Conservation (phyloP, 208 protist species). For the Borovskyia barvae region DNA sequence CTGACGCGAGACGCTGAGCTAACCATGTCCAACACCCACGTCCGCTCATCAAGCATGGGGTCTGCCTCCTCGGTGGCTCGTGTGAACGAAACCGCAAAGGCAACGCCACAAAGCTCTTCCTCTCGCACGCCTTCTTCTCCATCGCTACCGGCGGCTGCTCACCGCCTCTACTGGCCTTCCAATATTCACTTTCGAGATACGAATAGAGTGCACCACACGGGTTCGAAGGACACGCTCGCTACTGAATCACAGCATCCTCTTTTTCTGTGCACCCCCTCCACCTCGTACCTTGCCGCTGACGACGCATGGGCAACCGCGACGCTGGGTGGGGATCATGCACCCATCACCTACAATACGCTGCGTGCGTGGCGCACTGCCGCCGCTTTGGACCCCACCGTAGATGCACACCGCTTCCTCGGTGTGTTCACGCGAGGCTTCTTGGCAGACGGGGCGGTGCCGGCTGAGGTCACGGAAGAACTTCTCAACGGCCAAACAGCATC, state of each 20-base stretch:
- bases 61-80: too few relatives aligned
- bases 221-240: too few relatives aligned
- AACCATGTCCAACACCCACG: too few relatives aligned
- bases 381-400: not conserved
- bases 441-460: constrained; percentile 34
- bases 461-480: constrained; percentile 20
- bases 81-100: too few relatives aligned
- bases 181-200: too few relatives aligned
- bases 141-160: too few relatives aligned
- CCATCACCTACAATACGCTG: constrained; percentile 16
- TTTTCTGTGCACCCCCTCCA: constrained; percentile 29
- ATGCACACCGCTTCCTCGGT: constrained; percentile 10
- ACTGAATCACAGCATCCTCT: constrained; percentile 3
- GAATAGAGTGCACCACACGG: too few relatives aligned
- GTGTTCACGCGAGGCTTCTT: constrained; percentile 60
- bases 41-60: too few relatives aligned
- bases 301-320: constrained; percentile 16
- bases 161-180: too few relatives aligned
- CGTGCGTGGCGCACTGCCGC: constrained; percentile 15
- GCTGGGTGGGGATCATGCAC: constrained; percentile 6
- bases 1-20: constrained; percentile 21
- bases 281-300: constrained; percentile 7
- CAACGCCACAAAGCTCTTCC: too few relatives aligned
- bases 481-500: constrained; percentile 13
- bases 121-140: too few relatives aligned